phyloP scores from a whole-genome alignment of 2,329 filamentous ascomycete species.

The Cadophora luteo-olivacea region DNA sequence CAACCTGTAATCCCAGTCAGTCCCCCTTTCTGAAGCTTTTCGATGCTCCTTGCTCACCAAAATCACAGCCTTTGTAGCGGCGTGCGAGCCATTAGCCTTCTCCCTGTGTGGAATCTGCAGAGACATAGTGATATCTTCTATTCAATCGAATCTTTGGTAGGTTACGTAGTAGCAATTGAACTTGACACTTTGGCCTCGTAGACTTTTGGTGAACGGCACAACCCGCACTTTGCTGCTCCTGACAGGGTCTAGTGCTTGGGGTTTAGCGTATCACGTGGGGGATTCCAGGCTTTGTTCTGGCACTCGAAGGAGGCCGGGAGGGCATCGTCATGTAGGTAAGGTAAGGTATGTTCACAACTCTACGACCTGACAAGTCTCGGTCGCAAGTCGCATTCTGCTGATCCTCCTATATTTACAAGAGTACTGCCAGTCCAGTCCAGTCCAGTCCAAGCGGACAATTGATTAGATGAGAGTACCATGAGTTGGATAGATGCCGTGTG shows the following conservation, averaged over 20 bases:
- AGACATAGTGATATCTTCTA: conserved; percentile 48
- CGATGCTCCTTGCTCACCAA: conserved; percentile 65
- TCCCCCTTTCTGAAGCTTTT: conserved; percentile 22
- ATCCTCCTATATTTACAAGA: too few relatives aligned
- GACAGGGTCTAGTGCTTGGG: conserved; percentile 11
- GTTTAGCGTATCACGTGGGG: conserved; percentile 25
- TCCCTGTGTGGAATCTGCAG: conserved; percentile 51
- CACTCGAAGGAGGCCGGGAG: background rate
- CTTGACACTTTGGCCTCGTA: conserved; percentile 27
- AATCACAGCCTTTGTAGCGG: conserved; percentile 91
- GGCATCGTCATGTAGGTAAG: too few relatives aligned
- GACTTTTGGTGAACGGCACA: conserved; percentile 23
- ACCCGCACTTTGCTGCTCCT: conserved; percentile 11
- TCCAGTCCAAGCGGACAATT: background rate
- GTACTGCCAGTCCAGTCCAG: too few relatives aligned
- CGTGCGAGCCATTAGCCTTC: conserved; percentile 55
- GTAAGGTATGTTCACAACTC: too few relatives aligned
- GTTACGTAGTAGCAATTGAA: conserved; percentile 7
- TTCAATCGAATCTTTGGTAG: conserved; percentile 6
- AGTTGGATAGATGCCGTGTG: background rate
- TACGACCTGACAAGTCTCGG: too few relatives aligned
- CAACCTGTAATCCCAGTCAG: conserved; percentile 67
- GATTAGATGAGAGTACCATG: background rate
- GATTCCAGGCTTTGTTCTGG: background rate
- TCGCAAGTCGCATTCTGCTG: too few relatives aligned